These are phyloP conservation scores for Coemansia interrupta DNA, from an alignment of 192 early-diverging fungal species.

Conservation along the genomic window DNA sequence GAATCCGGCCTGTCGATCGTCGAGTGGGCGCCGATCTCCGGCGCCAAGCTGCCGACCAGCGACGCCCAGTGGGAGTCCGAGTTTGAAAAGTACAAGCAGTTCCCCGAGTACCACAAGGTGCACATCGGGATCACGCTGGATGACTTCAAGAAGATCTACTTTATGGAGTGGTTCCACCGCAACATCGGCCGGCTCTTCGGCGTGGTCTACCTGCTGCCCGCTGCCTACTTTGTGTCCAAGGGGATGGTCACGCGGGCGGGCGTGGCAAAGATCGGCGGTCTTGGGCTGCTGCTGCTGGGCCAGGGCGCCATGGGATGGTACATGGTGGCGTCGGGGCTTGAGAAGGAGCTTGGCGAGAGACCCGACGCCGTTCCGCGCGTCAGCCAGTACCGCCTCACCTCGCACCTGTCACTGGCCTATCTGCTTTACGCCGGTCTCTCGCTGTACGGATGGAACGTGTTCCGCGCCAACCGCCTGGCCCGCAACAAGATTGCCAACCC, in stretches of 20 bases:
- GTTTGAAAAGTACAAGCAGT: slow-evolving; percentile 98
- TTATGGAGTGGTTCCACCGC: slow-evolving; percentile 97
- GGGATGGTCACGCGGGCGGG: slow-evolving; percentile 74
- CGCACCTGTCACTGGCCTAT: slow-evolving; percentile 87
- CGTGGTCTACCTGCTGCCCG: slow-evolving; percentile 79
- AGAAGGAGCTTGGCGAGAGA: slow-evolving; percentile 70
- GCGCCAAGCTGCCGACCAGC: slow-evolving; percentile 84
- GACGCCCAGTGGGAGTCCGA: slow-evolving; percentile 87
- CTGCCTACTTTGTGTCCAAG: slow-evolving; percentile 75
- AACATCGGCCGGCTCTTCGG: slow-evolving; percentile 93
- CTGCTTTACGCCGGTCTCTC: slow-evolving; percentile 78
- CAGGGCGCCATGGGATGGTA: slow-evolving; percentile 96
- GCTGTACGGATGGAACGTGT: slow-evolving; percentile 72
- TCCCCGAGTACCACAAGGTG: slow-evolving; percentile 93
- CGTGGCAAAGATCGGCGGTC: slow-evolving; percentile 57
- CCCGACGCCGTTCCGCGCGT: slow-evolving; percentile 85
- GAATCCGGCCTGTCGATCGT: slow-evolving; percentile 94
- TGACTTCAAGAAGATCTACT: slow-evolving; percentile 97
- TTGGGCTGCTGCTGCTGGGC: slow-evolving; percentile 66
- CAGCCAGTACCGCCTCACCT: slow-evolving; percentile 88
- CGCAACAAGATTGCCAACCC: slow-evolving; percentile 53
- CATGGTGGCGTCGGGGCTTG: slow-evolving; percentile 93
- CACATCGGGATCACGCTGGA: slow-evolving; percentile 83
- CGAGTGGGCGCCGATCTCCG: slow-evolving; percentile 95
- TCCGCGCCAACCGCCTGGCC: slow-evolving; percentile 66